Percentiles rank a stretch among this genome's conserved stretches.
phyloP scores from a whole-genome alignment of 2,329 filamentous ascomycete genomes.

The Aspergillus arachidicola region DNA sequence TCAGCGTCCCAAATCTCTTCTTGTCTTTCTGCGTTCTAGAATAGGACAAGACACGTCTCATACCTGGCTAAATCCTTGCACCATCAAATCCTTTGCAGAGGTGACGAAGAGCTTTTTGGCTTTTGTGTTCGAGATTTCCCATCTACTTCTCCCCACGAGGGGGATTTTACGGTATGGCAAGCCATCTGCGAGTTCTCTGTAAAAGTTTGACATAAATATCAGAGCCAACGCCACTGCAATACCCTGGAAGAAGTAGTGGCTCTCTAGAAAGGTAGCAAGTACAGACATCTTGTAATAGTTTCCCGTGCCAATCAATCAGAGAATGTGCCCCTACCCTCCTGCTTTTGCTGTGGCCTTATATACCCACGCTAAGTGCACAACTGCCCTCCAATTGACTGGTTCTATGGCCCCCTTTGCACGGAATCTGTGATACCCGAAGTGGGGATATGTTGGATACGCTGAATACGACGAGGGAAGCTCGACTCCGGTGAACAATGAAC shows the following conservation, averaged over 20 bases:
- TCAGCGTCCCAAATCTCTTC: neutral
- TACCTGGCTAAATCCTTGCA: constrained; percentile 34
- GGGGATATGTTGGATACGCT: constrained; percentile 6
- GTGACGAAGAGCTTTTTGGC: constrained; percentile 30
- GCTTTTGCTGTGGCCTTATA: neutral
- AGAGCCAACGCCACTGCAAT: constrained; percentile 22
- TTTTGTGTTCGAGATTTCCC: constrained; percentile 35
- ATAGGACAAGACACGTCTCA: neutral
- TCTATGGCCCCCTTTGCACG: neutral
- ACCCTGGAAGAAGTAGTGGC: constrained; percentile 25
- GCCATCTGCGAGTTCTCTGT: constrained; percentile 29
- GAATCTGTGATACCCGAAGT: neutral
- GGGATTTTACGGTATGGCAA: constrained; percentile 31
- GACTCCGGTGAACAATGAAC: neutral
- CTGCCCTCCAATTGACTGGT: neutral
- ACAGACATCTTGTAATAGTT: constrained; percentile 24
- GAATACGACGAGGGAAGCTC: constrained; percentile 9
- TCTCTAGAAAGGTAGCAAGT: constrained; percentile 25
- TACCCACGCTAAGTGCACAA: neutral
- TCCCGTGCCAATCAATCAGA: neutral
- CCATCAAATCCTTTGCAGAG: constrained; percentile 27
- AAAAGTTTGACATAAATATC: constrained; percentile 26
- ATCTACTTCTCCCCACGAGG: constrained; percentile 30
- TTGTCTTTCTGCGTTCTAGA: neutral
- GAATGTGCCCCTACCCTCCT: neutral